phyloP scores from a whole-genome alignment of 805 yeast genomes.

The Hermanozyma aechmeae region DNA sequence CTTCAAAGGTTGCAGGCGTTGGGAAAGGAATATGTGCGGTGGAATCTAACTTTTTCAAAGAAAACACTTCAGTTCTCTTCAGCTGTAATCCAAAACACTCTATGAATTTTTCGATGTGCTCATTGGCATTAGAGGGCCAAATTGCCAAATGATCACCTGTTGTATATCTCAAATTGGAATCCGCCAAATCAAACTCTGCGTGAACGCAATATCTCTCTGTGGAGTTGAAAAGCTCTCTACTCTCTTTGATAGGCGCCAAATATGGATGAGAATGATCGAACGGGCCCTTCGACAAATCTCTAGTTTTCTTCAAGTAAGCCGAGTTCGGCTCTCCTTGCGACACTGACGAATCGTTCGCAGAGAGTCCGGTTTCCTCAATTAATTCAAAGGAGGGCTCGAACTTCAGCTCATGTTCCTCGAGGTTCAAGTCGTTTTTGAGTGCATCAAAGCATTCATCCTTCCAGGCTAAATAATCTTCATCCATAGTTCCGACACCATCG shows the following conservation, averaged over 20 bases:
- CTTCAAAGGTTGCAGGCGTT: constrained; percentile 80
- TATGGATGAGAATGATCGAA: constrained; percentile 77
- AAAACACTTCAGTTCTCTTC: constrained; percentile 47
- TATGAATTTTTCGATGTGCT: constrained; percentile 60
- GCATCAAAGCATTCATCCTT: constrained; percentile 67
- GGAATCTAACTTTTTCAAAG: constrained; percentile 60
- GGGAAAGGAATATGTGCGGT: constrained; percentile 59
- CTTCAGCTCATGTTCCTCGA: constrained; percentile 71
- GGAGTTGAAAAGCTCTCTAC: constrained; percentile 66
- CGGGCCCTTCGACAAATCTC: constrained; percentile 52
- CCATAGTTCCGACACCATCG: constrained; percentile 90
- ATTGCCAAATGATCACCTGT: constrained; percentile 96
- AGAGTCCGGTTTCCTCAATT: constrained; percentile 22
- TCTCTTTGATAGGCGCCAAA: constrained; percentile 51
- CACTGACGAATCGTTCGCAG: constrained; percentile 21
- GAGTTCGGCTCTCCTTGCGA: constrained; percentile 76
- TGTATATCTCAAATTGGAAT: constrained; percentile 67
- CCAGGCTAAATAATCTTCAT: constrained; percentile 92
- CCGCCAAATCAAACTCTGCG: constrained; percentile 75
- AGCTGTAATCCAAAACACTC: constrained; percentile 49
- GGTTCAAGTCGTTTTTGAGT: constrained; percentile 51
- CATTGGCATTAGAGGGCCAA: constrained; percentile 86
- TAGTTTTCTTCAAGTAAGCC: constrained; percentile 21
- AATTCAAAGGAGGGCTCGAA: constrained; percentile 64
- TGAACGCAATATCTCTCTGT: constrained; percentile 75